These are phyloP conservation scores for Nicotiana benthamiana DNA, from an alignment of 257 asterid genomes.

Conservation along the genomic window DNA sequence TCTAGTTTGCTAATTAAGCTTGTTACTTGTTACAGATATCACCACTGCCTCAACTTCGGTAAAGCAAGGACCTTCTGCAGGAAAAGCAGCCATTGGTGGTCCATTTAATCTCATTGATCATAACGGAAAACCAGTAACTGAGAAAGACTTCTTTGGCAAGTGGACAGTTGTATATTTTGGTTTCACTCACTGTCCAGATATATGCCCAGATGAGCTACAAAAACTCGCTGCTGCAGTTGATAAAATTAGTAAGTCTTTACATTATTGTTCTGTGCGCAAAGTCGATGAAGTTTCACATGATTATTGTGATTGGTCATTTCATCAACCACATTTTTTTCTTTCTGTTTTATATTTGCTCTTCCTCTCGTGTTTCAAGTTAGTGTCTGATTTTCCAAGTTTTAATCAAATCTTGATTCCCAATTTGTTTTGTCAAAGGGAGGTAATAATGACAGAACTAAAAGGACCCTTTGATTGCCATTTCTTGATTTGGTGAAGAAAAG, in stretches of 20 bases:
- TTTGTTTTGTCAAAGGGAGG: not conserved
- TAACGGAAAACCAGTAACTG: conserved; percentile 69
- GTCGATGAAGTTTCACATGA: not conserved
- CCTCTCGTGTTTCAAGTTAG: not conserved
- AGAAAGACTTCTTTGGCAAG: conserved; percentile 69
- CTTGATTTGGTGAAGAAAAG: not conserved
- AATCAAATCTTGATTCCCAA: not conserved
- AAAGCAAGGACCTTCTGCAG: conserved; percentile 73
- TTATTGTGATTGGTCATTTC: not conserved
- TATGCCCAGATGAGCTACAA: conserved; percentile 92
- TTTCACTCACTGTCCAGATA: conserved; percentile 96
- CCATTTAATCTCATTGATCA: conserved; percentile 88
- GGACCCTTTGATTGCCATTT: not conserved
- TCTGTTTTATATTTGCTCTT: not conserved
- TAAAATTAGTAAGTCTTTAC: conserved; percentile 61
- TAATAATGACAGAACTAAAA: not conserved
- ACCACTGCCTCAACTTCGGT: conserved; percentile 50
- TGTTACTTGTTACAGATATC: conserved; percentile 42
- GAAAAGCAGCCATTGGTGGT: conserved; percentile 90
- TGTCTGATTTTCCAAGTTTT: not conserved
- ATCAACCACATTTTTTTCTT: not conserved
- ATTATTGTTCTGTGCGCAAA: not conserved
- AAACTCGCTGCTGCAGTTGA: conserved; percentile 82
- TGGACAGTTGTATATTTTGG: conserved; percentile 89
- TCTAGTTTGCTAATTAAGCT: not conserved